Evolutionary conservation across 306 rosid species (phyloP), one percentile per base, ranked within the genome.

Genomic region (Notholithocarpus densiflorus): DNA sequence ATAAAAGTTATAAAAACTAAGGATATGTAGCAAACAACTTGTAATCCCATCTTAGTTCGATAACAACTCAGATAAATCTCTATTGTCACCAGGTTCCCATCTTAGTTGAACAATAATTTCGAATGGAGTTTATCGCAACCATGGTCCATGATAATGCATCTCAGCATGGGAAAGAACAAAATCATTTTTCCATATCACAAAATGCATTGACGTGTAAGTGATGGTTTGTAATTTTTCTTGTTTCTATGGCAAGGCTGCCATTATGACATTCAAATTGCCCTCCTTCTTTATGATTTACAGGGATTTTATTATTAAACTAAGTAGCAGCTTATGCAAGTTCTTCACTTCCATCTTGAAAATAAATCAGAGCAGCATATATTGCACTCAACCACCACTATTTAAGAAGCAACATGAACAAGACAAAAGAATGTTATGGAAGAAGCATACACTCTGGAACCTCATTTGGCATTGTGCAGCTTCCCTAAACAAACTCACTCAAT

Each of bases 371-470:
- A 76, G 61, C 80, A 75, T 65, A 60, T 72, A 70, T 75, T 60
- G 19, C 37, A 73, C 56, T 66, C 69, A 74, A 59, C 53, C 15
- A 74, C 69, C 62, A 75, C 31, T 11, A 76, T 21, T 55, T 52
- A 83, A 70, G 77, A 81, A 27, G 15, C 76, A 75, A 51, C 57
- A 71, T 29, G 32, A 77, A 65, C 68, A 62, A 53, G 72, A 56
- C 21, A 73, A 75, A 66, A n/a, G 55, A 40, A 65, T 31, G 78
- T 56, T 64, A 73, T 71, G 71, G 21, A 54, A 78, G 82, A 37
- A 75, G 56, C 92, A 65, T 91, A 93, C 98, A 91, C 80, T 93
- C 97, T 45, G 94, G 98, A 79, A 43, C 51, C 11, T 43, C 14
- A 43, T 43, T 43, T 2, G 51, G 51, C 51, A 43, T 43, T 43